A percentile compares a stretch with the other conserved stretches of the same genome.
Evolutionary conservation across 768 basidiomycete genomes (phyloP).

Genomic region (Lentinula sp.): DNA sequence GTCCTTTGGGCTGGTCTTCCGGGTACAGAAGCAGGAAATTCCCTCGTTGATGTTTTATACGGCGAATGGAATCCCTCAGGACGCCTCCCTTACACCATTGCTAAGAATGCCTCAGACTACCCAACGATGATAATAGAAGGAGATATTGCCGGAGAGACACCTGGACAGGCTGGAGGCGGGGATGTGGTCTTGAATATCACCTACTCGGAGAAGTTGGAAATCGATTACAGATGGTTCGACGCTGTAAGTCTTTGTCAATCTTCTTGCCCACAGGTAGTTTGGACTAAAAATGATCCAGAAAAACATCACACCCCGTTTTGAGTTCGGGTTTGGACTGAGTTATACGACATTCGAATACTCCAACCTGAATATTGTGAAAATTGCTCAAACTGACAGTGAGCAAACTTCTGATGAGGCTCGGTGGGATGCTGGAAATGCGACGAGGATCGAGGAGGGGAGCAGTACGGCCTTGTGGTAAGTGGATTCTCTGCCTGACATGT

Average conservation of each 20-base stretch:
- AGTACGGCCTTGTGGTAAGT: constrained; percentile 55
- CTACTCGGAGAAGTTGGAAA: constrained; percentile 56
- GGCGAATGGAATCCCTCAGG: constrained; percentile 67
- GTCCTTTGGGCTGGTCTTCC: constrained; percentile 62
- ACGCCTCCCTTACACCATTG: constrained; percentile 70
- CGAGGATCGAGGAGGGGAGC: constrained; percentile 50
- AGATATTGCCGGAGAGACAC: constrained; percentile 16
- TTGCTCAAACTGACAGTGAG: constrained; percentile 32
- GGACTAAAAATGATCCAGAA: constrained; percentile 23
- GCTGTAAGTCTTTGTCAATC: constrained; percentile 35
- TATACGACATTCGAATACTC: constrained; percentile 81
- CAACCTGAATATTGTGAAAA: constrained; percentile 40
- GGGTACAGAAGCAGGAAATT: constrained; percentile 68
- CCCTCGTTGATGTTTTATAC: constrained; percentile 66
- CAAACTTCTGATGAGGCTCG: constrained; percentile 30
- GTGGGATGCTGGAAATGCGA: constrained; percentile 58
- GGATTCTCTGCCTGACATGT: background rate
- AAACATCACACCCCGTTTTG: constrained; percentile 74
- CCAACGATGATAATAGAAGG: constrained; percentile 40
- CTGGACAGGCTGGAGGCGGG: background rate
- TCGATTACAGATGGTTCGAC: constrained; percentile 74
- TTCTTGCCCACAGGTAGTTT: background rate
- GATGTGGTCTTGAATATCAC: constrained; percentile 42
- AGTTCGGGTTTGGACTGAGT: constrained; percentile 87
- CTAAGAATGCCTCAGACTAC: constrained; percentile 54